phyloP scores from a whole-genome alignment of 768 basidiomycete species.

The Phylloporus arenicola region DNA sequence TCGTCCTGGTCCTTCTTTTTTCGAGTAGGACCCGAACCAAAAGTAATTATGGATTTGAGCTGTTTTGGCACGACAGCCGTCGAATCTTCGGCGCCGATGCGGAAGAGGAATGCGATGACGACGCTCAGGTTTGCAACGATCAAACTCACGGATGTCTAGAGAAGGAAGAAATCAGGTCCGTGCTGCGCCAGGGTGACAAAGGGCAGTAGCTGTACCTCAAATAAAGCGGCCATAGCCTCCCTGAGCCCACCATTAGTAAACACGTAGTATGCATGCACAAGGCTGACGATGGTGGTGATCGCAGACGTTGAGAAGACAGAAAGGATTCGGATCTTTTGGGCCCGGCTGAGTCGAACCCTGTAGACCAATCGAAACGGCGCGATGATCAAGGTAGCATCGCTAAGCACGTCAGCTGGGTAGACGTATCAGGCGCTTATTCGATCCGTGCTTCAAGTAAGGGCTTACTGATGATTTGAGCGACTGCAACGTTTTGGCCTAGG shows the following conservation, averaged over 20 bases:
- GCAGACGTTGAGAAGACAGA: constrained; percentile 6
- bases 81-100: constrained; percentile 2
- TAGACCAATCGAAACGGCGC: constrained; percentile 1
- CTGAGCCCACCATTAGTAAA: not conserved
- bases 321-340: constrained; percentile 2
- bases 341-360: not conserved
- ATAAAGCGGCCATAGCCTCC: not conserved
- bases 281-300: constrained; percentile 3
- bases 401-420: not conserved
- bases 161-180: not conserved
- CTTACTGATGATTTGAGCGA: constrained; percentile 3
- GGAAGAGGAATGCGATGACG: constrained; percentile 5
- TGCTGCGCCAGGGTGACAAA: not conserved
- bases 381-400: not conserved
- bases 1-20: not conserved
- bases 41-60: not conserved
- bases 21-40: not conserved
- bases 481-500: not conserved
- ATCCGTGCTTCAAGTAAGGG: not conserved
- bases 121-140: constrained; percentile 2
- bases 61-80: not conserved
- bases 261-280: constrained; percentile 3
- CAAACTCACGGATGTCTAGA: constrained; percentile 1
- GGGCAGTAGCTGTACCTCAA: not conserved
- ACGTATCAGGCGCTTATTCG: not conserved